These are phyloP conservation scores for Solanum chacoense DNA, from an alignment of 305 asterid species.

Conservation along the genomic window DNA sequence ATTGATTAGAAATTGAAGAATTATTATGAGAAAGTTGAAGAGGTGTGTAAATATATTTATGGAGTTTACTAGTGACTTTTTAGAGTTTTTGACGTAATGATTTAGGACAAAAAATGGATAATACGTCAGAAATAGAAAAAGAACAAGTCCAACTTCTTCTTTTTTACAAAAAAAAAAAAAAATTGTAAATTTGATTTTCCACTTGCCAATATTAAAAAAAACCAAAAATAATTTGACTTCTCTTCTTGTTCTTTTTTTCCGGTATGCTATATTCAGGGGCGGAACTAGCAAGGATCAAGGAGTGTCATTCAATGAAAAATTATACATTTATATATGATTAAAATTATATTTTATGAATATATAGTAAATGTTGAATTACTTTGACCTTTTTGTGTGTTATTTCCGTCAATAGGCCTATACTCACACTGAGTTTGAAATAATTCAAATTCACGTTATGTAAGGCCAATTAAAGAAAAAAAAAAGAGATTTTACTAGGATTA, in stretches of 20 bases:
- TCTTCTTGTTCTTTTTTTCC: not conserved
- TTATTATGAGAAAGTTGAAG: not conserved
- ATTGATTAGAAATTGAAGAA: not conserved
- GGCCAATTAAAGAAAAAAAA: too few relatives aligned
- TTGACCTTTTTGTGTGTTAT: too few relatives aligned
- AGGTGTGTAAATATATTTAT: not conserved
- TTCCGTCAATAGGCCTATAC: too few relatives aligned
- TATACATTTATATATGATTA: too few relatives aligned
- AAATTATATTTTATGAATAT: too few relatives aligned
- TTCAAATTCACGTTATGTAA: too few relatives aligned
- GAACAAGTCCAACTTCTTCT: not conserved
- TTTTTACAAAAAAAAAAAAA: too few relatives aligned
- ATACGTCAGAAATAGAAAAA: not conserved
- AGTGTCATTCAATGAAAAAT: not conserved
- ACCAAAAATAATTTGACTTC: not conserved
- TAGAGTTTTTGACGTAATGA: not conserved
- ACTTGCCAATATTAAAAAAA: not conserved
- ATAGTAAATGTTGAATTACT: too few relatives aligned
- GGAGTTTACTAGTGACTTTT: not conserved
- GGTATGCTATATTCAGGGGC: too few relatives aligned
- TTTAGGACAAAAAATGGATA: not conserved
- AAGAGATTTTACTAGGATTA: too few relatives aligned
- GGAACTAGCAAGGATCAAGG: too few relatives aligned
- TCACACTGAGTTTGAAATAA: too few relatives aligned
- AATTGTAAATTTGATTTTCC: not conserved